Evolutionary conservation across 768 basidiomycete genomes (phyloP).

Genomic region (Xerocomellus amylosporus): DNA sequence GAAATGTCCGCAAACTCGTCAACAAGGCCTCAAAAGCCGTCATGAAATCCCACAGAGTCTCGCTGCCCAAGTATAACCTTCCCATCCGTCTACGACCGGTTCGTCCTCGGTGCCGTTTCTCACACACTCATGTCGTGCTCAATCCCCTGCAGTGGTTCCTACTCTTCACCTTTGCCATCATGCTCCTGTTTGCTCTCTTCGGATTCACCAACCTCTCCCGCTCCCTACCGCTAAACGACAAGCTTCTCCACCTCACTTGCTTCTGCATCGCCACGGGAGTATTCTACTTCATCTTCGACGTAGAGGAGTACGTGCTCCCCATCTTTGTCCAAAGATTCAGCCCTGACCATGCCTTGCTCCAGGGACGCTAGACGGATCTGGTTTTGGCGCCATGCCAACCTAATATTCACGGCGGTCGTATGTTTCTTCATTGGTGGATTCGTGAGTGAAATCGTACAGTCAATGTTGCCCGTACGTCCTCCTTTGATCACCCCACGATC

Average conservation of each 20-base stretch:
- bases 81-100: constrained; percentile 75
- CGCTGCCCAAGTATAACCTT: constrained; percentile 62
- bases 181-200: constrained; percentile 68
- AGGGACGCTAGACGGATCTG: constrained; percentile 80
- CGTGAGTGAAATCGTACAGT: constrained; percentile 79
- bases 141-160: constrained; percentile 69
- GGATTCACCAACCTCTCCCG: constrained; percentile 72
- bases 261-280: constrained; percentile 72
- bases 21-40: constrained; percentile 51
- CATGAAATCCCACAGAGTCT: constrained; percentile 69
- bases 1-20: constrained; percentile 34
- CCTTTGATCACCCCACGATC: not conserved
- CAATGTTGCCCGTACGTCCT: constrained; percentile 62
- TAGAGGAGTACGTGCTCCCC: constrained; percentile 67
- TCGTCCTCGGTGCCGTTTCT: constrained; percentile 13
- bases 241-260: constrained; percentile 76
- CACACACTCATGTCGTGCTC: constrained; percentile 1
- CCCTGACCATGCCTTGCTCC: not conserved
- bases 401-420: constrained; percentile 64
- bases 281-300: constrained; percentile 86
- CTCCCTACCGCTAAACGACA: constrained; percentile 71
- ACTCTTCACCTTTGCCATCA: constrained; percentile 63
- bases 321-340: not conserved
- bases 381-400: constrained; percentile 76
- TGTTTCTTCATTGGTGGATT: constrained; percentile 82